Evolutionary conservation across 2,329 filamentous ascomycete species (phyloP).

Genomic region (Fusarium lyarnte): DNA sequence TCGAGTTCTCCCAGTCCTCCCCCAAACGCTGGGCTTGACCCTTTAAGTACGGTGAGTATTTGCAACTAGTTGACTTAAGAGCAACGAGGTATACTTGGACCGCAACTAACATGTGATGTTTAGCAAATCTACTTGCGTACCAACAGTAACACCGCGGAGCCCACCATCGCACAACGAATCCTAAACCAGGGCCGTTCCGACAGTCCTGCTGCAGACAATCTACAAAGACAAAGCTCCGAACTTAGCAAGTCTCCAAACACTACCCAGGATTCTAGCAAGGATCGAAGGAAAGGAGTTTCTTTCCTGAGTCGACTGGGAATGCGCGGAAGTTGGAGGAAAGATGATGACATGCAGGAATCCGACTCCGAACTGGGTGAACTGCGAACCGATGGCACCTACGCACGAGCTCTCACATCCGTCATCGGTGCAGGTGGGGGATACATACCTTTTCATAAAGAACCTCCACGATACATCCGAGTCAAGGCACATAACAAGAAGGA

Average conservation of each 20-base stretch:
- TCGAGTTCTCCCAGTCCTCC: constrained; percentile 39
- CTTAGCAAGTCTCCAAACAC: constrained; percentile 49
- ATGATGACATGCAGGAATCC: constrained; percentile 66
- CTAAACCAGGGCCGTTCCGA: constrained; percentile 64
- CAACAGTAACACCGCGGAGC: constrained; percentile 48
- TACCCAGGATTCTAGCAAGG: constrained; percentile 61
- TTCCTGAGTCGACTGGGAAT: constrained; percentile 87
- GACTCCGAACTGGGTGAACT: constrained; percentile 75
- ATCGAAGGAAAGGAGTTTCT: constrained; percentile 84
- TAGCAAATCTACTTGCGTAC: constrained; percentile 55
- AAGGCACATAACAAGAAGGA: constrained; percentile 81
- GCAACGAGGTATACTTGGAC: background rate
- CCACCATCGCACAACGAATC: constrained; percentile 64
- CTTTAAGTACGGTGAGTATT: constrained; percentile 50
- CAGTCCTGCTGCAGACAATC: constrained; percentile 56
- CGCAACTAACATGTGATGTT: constrained; percentile 6
- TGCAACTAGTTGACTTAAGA: background rate
- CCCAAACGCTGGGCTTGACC: constrained; percentile 48
- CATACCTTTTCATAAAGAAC: constrained; percentile 87
- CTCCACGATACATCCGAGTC: constrained; percentile 90
- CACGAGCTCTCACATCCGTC: constrained; percentile 81
- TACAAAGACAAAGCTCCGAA: constrained; percentile 55
- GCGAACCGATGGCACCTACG: constrained; percentile 82
- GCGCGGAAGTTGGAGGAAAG: constrained; percentile 78
- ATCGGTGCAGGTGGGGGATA: constrained; percentile 75